Base-by-base conservation (phyloP, 192 early-diverging fungal genomes). In the Coemansia sp. region DNA sequence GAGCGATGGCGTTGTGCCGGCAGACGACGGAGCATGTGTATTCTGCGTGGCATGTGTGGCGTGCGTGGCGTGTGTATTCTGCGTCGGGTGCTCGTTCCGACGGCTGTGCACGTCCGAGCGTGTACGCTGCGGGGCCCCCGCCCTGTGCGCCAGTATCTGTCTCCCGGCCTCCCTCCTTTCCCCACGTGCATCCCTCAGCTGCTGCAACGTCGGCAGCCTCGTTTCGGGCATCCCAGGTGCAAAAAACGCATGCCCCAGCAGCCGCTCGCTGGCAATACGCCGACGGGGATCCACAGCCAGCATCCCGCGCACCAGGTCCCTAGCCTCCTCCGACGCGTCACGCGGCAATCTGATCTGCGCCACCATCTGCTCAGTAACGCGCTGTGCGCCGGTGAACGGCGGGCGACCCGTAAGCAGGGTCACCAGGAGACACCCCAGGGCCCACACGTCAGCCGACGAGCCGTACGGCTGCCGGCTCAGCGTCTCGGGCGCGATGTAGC, bases 401-500 rank as follows among this genome's bases (percentile, higher is more conserved):
- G 87, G 86, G 23, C 62, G 59, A 11, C 90, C 90, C 0, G 86
- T 89, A 37, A 91, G 63, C 37, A 91, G 63, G 3, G 90, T 89
- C 2, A 88, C 84, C 23, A 91, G 59, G 55, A 91, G 67, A 46
- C 90, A 91, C 1, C 90, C 90, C 0, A 91, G 68, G 0, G 90
- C 88, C 90, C 90, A 91, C 10, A 89, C 73, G 57, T 91, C 90
- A 0, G 87, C 82, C 6, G 84, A 64, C 1, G 87, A 71, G 2
- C 90, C 87, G 62, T 91, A 89, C 15, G 90, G 85, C 54, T 79
- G 79, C 15, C 85, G 75, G 10, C 85, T 81, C 1, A 91, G 76
- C 17, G 91, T 88, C 63, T 91, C 90, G 4, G 89, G 88, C 23
- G 86, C 83, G 11, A 91, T 89, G 64, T 91, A 91, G 56, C 86